Conservation (phyloP, 2,329 filamentous ascomycete genomes). For the Westerdykella ornata region DNA sequence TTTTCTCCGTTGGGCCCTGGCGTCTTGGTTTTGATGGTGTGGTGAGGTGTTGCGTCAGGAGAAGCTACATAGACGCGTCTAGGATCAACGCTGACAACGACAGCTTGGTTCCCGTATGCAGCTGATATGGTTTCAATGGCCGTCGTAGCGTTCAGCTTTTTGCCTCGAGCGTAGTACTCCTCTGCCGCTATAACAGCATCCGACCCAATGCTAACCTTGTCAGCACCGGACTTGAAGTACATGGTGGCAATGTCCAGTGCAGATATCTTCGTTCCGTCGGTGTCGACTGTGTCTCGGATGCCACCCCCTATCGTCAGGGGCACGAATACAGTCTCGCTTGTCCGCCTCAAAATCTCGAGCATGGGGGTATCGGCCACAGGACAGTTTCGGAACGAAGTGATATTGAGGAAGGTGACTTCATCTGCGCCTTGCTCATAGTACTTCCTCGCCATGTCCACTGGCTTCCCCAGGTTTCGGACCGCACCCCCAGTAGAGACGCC, state of each 20-base stretch:
- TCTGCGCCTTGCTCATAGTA: constrained; percentile 98
- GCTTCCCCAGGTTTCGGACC: constrained; percentile 92
- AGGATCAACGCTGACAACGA: constrained; percentile 92
- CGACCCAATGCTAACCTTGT: constrained; percentile 95
- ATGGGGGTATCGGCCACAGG: constrained; percentile 88
- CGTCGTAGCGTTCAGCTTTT: constrained; percentile 67
- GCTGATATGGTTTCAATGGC: constrained; percentile 92
- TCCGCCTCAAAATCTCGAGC: constrained; percentile 83
- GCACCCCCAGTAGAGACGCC: constrained; percentile 49
- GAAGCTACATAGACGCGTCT: constrained; percentile 77
- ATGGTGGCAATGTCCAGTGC: constrained; percentile 89
- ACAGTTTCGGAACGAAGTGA: constrained; percentile 94
- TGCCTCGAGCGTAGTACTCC: constrained; percentile 70
- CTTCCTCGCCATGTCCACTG: constrained; percentile 83
- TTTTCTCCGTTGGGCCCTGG: constrained; percentile 69
- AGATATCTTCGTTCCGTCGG: constrained; percentile 76
- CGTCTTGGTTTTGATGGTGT: constrained; percentile 64
- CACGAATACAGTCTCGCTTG: constrained; percentile 89
- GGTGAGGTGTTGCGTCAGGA: constrained; percentile 62
- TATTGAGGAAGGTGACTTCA: constrained; percentile 96
- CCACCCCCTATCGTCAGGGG: constrained; percentile 93
- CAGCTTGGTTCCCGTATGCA: constrained; percentile 93
- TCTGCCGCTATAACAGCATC: constrained; percentile 92
- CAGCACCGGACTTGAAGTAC: constrained; percentile 95
- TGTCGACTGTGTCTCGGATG: constrained; percentile 86